Percentiles rank a stretch among this genome's conserved stretches.
phyloP scores from a whole-genome alignment of 768 basidiomycete genomes.

The Kwoniella newhampshirensis region DNA sequence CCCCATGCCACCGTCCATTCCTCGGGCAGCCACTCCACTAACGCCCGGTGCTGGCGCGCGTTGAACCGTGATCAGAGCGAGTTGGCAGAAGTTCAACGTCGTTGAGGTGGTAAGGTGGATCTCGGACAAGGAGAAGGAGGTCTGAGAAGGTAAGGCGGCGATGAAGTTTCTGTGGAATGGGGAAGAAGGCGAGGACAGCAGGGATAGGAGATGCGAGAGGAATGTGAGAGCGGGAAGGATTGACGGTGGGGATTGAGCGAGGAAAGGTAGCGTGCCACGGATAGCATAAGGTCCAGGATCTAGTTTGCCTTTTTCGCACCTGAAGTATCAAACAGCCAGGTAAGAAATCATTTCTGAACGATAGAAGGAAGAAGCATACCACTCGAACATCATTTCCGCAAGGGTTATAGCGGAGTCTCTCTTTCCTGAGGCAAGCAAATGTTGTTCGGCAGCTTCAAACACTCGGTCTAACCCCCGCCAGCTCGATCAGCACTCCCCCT shows the following conservation, averaged over 20 bases:
- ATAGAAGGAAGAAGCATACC: slow-evolving; percentile 56
- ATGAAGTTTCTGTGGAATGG: slow-evolving; percentile 54
- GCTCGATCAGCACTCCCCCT: too few relatives aligned
- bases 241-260: slow-evolving; percentile 77
- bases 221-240: slow-evolving; percentile 93
- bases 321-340: slow-evolving; percentile 5
- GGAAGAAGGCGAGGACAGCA: slow-evolving; percentile 57
- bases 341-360: too few relatives aligned
- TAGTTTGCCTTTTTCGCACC: slow-evolving; percentile 53
- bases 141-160: slow-evolving; percentile 40
- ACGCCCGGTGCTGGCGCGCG: slow-evolving; percentile 59
- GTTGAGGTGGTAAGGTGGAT: slow-evolving; percentile 72
- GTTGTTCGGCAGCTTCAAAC: slow-evolving; percentile 73
- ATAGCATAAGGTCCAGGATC: slow-evolving; percentile 75
- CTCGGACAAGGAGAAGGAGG: slow-evolving; percentile 55
- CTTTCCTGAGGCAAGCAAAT: slow-evolving; percentile 81
- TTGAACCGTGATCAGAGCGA: slow-evolving; percentile 85
- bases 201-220: slow-evolving; percentile 72
- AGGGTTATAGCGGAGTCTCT: slow-evolving; percentile 83
- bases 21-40: slow-evolving; percentile 72
- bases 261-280: slow-evolving; percentile 72
- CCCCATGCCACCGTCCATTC: slow-evolving; percentile 63
- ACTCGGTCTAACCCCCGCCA: too few relatives aligned
- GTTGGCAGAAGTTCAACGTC: slow-evolving; percentile 82
- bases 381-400: slow-evolving; percentile 81